These are phyloP conservation scores for Ettlia oleoabundans DNA, from an alignment of 139 green algal species.

Conservation along the genomic window DNA sequence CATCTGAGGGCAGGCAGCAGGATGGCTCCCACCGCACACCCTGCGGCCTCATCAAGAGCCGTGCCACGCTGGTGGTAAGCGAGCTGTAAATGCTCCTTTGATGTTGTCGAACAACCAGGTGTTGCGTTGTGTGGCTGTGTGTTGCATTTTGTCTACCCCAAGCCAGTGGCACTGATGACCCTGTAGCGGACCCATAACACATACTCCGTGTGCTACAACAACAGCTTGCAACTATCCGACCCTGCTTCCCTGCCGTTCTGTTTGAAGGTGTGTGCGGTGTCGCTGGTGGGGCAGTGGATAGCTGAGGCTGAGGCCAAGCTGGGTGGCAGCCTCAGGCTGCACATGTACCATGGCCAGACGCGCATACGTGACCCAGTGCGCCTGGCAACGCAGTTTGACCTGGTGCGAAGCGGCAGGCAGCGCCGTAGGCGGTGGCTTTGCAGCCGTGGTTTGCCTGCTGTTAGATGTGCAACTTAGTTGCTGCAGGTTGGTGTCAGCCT, in stretches of 20 bases:
- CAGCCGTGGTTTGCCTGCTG: too few relatives aligned
- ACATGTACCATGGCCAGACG: slow-evolving; percentile 62
- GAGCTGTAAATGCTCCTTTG: too few relatives aligned
- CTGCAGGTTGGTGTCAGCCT: too few relatives aligned
- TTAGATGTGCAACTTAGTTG: too few relatives aligned
- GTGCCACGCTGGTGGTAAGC: slow-evolving; percentile 7
- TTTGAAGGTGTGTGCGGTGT: slow-evolving; percentile 62
- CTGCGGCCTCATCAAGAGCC: slow-evolving; percentile 10
- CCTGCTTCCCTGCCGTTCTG: background rate
- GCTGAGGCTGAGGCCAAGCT: slow-evolving; percentile 63
- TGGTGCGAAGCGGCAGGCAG: slow-evolving; percentile 59
- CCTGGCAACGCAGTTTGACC: slow-evolving; percentile 64
- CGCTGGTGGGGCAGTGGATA: slow-evolving; percentile 77
- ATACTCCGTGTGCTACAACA: background rate
- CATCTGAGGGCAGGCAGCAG: background rate
- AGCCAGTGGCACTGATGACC: too few relatives aligned
- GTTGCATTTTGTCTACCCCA: too few relatives aligned
- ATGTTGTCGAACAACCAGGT: too few relatives aligned
- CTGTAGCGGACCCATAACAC: background rate
- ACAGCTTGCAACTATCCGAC: too few relatives aligned
- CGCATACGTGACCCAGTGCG: slow-evolving; percentile 39
- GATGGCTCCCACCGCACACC: background rate
- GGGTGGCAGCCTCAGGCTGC: slow-evolving; percentile 51
- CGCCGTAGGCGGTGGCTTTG: background rate
- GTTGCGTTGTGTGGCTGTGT: too few relatives aligned